A percentile compares a stretch with the other conserved stretches of the same genome.
These are phyloP conservation scores for Prunus fruticosa DNA, from an alignment of 306 rosid species.

Conservation along the genomic window DNA sequence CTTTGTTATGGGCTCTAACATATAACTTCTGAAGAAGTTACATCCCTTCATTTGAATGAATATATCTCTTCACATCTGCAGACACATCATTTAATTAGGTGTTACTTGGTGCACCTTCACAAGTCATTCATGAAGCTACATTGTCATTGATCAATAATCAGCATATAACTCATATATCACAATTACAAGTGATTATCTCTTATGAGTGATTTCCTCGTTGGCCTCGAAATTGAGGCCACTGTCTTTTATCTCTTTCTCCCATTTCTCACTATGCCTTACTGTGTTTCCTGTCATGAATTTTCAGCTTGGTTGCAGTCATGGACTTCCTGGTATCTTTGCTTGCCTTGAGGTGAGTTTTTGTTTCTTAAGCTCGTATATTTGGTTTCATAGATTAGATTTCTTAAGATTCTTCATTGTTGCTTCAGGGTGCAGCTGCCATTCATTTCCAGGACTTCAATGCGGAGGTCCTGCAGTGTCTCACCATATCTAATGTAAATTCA, in stretches of 20 bases:
- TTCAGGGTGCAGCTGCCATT: constrained; percentile 71
- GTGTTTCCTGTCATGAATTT: constrained; percentile 26
- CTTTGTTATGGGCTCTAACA: too few relatives aligned
- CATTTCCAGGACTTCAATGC: constrained; percentile 97
- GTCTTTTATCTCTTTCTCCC: not conserved
- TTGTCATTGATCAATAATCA: not conserved
- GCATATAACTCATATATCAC: not conserved
- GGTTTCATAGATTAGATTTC: not conserved
- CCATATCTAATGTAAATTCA: constrained; percentile 73
- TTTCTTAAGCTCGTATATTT: constrained; percentile 13
- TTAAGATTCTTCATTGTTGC: constrained; percentile 25
- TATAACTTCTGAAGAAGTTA: too few relatives aligned
- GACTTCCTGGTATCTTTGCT: constrained; percentile 90
- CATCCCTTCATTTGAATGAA: too few relatives aligned
- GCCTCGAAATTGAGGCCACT: not conserved
- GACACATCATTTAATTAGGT: not conserved
- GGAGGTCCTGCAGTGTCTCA: constrained; percentile 74
- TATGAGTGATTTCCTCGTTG: not conserved
- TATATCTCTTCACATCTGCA: not conserved
- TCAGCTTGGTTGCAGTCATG: constrained; percentile 97
- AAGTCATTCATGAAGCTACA: not conserved
- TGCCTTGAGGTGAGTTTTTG: constrained; percentile 59
- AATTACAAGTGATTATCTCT: not conserved
- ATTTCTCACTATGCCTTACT: constrained; percentile 9
- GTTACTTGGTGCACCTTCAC: not conserved